phyloP scores from a whole-genome alignment of 2,329 filamentous ascomycete species.

The Calonectria pauciramosa region DNA sequence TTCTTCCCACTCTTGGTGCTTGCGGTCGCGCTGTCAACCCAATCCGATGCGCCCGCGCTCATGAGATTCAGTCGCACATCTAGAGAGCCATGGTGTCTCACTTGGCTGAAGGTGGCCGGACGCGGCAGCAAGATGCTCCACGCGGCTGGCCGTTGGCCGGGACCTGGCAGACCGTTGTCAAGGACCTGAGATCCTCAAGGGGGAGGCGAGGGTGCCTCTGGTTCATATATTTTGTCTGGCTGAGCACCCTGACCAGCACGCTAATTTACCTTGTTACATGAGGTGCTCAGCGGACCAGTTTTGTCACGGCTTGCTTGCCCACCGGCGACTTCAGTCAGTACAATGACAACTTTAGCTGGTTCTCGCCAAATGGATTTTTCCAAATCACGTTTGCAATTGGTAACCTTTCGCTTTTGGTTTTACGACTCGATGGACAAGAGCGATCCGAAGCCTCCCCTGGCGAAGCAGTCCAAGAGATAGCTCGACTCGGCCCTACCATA shows the following conservation, averaged over 20 bases:
- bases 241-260: background rate
- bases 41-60: background rate
- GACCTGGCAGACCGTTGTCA: background rate
- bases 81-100: background rate
- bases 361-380: background rate
- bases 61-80: too few species aligned
- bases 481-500: constrained; percentile 16
- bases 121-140: background rate
- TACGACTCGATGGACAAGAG: constrained; percentile 10
- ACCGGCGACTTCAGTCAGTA: background rate
- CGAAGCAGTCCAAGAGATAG: constrained; percentile 2
- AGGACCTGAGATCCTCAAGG: background rate
- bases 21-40: too few species aligned
- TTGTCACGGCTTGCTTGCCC: background rate
- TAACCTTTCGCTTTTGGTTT: background rate
- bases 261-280: background rate
- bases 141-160: background rate
- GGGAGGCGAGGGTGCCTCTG: background rate
- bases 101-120: background rate
- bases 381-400: background rate
- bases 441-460: background rate
- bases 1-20: background rate
- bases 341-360: background rate
- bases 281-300: background rate
- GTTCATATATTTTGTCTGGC: background rate